A percentile compares a stretch with the other conserved stretches of the same genome.
Conservation (phyloP, 1,284 basidiomycete species). For the Hypsizygus ulmarius region DNA sequence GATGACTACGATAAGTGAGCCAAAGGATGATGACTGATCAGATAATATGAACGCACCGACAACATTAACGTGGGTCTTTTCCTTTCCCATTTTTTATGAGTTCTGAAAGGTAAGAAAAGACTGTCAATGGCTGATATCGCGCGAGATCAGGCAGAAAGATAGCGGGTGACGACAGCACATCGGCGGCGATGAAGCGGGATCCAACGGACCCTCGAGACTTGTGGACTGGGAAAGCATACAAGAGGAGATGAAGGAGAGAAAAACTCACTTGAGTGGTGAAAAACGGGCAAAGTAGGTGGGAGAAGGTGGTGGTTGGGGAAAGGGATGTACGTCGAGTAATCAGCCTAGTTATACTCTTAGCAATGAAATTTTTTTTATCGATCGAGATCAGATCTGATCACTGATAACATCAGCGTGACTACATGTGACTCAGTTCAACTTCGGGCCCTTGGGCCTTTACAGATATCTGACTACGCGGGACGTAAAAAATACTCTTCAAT, state of each 20-base stretch:
- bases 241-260: slow-evolving; percentile 12
- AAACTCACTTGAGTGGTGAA: slow-evolving; percentile 47
- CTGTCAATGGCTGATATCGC: slow-evolving; percentile 32
- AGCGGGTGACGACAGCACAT: slow-evolving; percentile 19
- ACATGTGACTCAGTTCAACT: slow-evolving; percentile 9
- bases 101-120: slow-evolving; percentile 33
- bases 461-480: not conserved
- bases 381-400: slow-evolving; percentile 43
- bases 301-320: slow-evolving; percentile 51
- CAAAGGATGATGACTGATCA: slow-evolving; percentile 16
- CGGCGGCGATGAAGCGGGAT: slow-evolving; percentile 20
- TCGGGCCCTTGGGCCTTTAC: slow-evolving; percentile 4
- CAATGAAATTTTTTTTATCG: slow-evolving; percentile 54
- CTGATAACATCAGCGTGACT: slow-evolving; percentile 43
- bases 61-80: slow-evolving; percentile 88
- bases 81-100: slow-evolving; percentile 79
- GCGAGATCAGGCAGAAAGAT: slow-evolving; percentile 25
- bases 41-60: slow-evolving; percentile 64
- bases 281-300: slow-evolving; percentile 32
- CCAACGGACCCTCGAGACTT: slow-evolving; percentile 22
- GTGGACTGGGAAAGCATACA: slow-evolving; percentile 10
- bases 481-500: not conserved
- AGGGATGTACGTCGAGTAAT: slow-evolving; percentile 41
- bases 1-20: slow-evolving; percentile 67
- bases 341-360: slow-evolving; percentile 54